Percentiles rank a stretch among this genome's conserved stretches.
Conservation (phyloP, 345 rosid species). For the Noccaea bulbosa region DNA sequence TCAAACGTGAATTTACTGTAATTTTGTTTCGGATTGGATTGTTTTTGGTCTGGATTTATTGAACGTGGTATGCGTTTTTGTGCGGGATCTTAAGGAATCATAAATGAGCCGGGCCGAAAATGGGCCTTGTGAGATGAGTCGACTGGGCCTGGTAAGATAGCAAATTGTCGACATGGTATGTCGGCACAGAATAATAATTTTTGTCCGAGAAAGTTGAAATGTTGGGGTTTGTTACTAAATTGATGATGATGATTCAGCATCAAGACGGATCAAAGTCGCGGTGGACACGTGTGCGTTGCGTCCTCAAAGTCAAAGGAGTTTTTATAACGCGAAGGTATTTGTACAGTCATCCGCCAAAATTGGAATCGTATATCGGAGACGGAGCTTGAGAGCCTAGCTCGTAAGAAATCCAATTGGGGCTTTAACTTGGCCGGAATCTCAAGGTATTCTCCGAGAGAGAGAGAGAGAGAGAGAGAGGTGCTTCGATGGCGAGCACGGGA, state of each 20-base stretch:
- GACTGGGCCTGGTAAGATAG: neutral
- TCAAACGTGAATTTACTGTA: too few species aligned
- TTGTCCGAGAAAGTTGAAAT: constrained; percentile 12
- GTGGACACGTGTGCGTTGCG: constrained; percentile 28
- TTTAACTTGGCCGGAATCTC: neutral
- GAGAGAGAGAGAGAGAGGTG: neutral
- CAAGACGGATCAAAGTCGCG: neutral
- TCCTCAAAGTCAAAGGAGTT: constrained; percentile 14
- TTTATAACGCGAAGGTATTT: neutral
- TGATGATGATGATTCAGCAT: constrained; percentile 27
- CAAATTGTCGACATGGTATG: constrained; percentile 24
- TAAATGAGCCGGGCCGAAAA: neutral
- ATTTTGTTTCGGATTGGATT: too few species aligned
- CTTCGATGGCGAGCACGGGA: constrained; percentile 33
- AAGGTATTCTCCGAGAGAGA: neutral
- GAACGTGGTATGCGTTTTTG: neutral
- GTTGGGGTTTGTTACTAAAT: neutral
- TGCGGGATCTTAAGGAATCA: neutral
- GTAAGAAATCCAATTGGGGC: constrained; percentile 19
- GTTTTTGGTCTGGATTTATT: too few species aligned
- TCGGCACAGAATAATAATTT: constrained; percentile 24
- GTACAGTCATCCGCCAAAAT: constrained; percentile 32
- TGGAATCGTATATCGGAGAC: constrained; percentile 8
- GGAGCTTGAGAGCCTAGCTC: neutral
- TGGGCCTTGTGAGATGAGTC: neutral